phyloP scores from a whole-genome alignment of 2,329 filamentous ascomycete genomes.

The Calycina herbarum region DNA sequence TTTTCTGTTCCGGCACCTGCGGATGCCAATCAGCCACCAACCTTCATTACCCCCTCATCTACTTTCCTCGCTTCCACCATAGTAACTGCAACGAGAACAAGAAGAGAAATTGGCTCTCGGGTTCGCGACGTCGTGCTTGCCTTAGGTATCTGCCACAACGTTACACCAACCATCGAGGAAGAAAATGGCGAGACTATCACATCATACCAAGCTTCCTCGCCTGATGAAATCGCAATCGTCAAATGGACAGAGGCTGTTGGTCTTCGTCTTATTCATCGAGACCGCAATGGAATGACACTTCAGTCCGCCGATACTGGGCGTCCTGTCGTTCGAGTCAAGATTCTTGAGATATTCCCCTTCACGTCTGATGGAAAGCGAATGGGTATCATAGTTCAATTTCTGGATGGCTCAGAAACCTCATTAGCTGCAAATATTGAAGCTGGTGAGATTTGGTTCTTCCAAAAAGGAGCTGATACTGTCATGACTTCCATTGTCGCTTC shows the following conservation, averaged over 20 bases:
- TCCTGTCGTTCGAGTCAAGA: constrained; percentile 78
- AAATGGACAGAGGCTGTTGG: constrained; percentile 93
- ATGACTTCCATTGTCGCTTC: constrained; percentile 95
- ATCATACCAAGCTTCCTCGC: constrained; percentile 94
- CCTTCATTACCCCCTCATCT: constrained; percentile 75
- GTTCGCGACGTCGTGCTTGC: constrained; percentile 92
- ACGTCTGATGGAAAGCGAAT: constrained; percentile 97
- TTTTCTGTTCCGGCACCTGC: constrained; percentile 60
- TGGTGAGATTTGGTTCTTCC: constrained; percentile 95
- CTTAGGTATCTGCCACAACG: constrained; percentile 92
- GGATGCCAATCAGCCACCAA: constrained; percentile 45
- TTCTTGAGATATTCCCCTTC: constrained; percentile 94
- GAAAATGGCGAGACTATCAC: constrained; percentile 75
- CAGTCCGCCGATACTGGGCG: constrained; percentile 74
- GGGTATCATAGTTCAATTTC: constrained; percentile 93
- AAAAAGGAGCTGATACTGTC: constrained; percentile 97
- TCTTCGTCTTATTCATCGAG: constrained; percentile 77
- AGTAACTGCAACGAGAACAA: constrained; percentile 72
- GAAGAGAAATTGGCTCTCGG: constrained; percentile 88
- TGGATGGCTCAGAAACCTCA: constrained; percentile 53
- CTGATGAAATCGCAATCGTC: constrained; percentile 97
- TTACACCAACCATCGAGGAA: constrained; percentile 87
- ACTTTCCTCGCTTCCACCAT: constrained; percentile 59
- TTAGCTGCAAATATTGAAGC: constrained; percentile 50
- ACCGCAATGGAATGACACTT: constrained; percentile 81